Percentiles rank a stretch among this genome's conserved stretches.
Conservation (phyloP, 2,329 filamentous ascomycete species). For the Alternaria sp. region DNA sequence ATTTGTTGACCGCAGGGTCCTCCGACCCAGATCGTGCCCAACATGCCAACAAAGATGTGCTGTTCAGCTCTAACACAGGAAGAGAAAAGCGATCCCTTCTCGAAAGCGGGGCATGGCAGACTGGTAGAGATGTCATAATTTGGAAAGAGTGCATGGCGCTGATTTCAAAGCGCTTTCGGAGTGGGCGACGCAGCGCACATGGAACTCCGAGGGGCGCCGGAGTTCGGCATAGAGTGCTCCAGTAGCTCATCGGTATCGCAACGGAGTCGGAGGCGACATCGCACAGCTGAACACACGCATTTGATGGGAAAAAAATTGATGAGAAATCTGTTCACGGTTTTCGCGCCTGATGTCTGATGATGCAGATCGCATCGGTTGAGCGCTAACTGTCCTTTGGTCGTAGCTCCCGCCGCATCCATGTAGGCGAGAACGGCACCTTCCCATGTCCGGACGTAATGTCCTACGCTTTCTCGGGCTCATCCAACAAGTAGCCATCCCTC, state of each 20-base stretch:
- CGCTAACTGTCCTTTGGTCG: not conserved
- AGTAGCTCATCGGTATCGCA: not conserved
- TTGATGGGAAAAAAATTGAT: not conserved
- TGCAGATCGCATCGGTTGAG: not conserved
- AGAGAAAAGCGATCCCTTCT: not conserved
- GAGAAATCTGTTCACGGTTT: not conserved
- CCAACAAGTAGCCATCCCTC: not conserved
- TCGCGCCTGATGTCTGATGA: not conserved
- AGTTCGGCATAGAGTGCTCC: not conserved
- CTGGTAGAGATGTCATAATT: not conserved
- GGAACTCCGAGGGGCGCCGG: not conserved
- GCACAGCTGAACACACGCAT: not conserved
- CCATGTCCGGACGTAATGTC: not conserved
- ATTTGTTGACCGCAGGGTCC: not conserved
- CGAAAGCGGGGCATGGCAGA: not conserved
- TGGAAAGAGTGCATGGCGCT: not conserved
- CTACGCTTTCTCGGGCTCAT: not conserved
- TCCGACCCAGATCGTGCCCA: not conserved
- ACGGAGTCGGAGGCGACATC: not conserved
- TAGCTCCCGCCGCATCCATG: not conserved
- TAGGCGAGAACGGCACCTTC: not conserved
- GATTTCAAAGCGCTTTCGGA: not conserved
- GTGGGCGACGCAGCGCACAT: not conserved
- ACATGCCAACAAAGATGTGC: not conserved
- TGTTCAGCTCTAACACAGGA: not conserved